Evolutionary conservation across 2,329 filamentous ascomycete genomes (phyloP), one percentile per base, ranked within the genome.

Genomic region (Trichoderma simmonsii): DNA sequence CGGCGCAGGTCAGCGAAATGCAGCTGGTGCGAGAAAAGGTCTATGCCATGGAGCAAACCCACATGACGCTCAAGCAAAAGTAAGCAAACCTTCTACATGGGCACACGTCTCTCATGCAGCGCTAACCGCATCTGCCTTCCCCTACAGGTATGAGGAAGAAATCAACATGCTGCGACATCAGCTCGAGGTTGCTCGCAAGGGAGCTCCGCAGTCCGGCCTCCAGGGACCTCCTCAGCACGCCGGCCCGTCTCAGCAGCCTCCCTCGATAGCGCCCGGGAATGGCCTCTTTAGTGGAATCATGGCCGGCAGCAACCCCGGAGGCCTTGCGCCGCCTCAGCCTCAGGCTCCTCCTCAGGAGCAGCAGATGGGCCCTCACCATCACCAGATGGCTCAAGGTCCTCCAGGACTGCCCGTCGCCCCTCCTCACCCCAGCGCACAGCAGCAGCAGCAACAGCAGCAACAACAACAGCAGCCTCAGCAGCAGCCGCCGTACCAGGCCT

Each of bases 271-370:
- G 32, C 93, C 97, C 79, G 95, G 95, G 30, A 95, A 92, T 80
- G 96, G 97, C 79, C 87, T 98, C 54, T 98, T 99, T 80, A 94
- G 94, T 76, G 94, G 94, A 71, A 97, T 98, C 80, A 98, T 99
- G 93, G 90, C 95, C 71, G 95, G 95, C 75, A 90, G 88, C 74
- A 93, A 91, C 77, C 94, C 95, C 84, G 92, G 91, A 77, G 94
- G 93, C 73, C 92, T 94, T 74, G 93, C 93, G 73, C 91, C 97
- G 76, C 94, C 94, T 75, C 88, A 89, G 77, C 90, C 90, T 54
- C 90, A 82, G 72, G 79, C 97, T 77, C 94, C 94, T 76, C 87
- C 88, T 74, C 90, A 91, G 82, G 88, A 91, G 77, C 89, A 91
- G 79, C 87, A 88, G 76, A 81, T 83, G 79, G 82, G 82, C 68